These are phyloP conservation scores for Lignosus rhinocerotis DNA, from an alignment of 1,284 basidiomycete genomes.

Conservation along the genomic window DNA sequence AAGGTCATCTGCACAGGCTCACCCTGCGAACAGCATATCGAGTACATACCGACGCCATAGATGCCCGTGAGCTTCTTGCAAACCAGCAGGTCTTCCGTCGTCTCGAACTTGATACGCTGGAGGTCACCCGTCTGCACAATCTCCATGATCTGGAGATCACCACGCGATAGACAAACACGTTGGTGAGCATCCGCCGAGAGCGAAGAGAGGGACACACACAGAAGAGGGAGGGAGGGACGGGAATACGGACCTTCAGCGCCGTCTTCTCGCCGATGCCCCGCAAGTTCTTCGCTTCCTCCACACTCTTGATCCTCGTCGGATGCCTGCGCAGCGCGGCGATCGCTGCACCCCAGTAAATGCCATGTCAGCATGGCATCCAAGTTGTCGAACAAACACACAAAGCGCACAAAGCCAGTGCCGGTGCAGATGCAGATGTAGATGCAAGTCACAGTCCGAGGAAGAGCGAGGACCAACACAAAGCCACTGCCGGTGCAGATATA, in stretches of 20 bases:
- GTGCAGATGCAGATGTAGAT: too few species aligned
- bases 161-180: not conserved
- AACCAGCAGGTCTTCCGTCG: constrained; percentile 57
- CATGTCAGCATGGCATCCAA: too few species aligned
- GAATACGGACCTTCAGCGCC: constrained; percentile 60
- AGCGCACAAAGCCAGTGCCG: too few species aligned
- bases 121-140: constrained; percentile 71
- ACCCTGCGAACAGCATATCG: not conserved
- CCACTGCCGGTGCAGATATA: too few species aligned
- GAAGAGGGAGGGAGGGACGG: not conserved
- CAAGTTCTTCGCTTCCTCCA: constrained; percentile 64
- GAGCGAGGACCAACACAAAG: not conserved
- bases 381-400: too few species aligned
- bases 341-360: not conserved
- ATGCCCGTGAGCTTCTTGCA: constrained; percentile 70
- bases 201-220: not conserved
- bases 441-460: not conserved
- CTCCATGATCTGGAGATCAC: constrained; percentile 64
- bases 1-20: not conserved
- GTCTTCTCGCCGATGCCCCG: constrained; percentile 74
- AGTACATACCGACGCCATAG: constrained; percentile 77
- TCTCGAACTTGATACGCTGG: constrained; percentile 60
- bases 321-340: constrained; percentile 41
- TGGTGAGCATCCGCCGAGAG: not conserved
- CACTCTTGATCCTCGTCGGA: constrained; percentile 61